A percentile compares a stretch with the other conserved stretches of the same genome.
phyloP scores from a whole-genome alignment of 2,329 filamentous ascomycete species.

The Botrytis aclada region DNA sequence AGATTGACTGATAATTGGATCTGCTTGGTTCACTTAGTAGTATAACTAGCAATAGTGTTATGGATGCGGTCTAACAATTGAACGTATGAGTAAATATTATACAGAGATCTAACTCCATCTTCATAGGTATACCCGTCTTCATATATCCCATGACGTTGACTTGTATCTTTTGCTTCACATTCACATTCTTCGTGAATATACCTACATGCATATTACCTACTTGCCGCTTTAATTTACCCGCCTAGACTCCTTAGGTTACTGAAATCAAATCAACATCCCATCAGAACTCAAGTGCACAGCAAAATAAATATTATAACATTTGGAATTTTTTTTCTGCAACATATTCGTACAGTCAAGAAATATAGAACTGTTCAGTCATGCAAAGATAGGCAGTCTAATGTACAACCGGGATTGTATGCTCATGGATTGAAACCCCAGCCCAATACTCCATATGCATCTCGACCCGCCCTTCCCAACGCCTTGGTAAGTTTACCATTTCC shows the following conservation, averaged over 20 bases:
- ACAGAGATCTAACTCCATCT: neutral
- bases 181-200: neutral
- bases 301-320: neutral
- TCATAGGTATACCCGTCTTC: neutral
- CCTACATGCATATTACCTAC: fast-evolving
- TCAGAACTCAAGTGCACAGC: neutral
- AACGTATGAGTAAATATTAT: no score
- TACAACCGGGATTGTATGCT: slow-evolving; percentile 20
- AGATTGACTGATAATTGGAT: neutral
- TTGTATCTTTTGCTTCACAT: neutral
- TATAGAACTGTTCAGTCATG: neutral
- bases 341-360: neutral
- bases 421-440: neutral
- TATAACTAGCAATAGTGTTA: neutral
- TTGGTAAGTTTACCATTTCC: slow-evolving; percentile 7
- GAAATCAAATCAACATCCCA: neutral
- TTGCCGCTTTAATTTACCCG: neutral
- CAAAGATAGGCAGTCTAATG: slow-evolving; percentile 19
- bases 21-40: neutral
- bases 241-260: no score
- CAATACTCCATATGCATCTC: slow-evolving; percentile 15
- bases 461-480: slow-evolving; percentile 1
- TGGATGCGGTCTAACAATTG: neutral
- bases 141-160: neutral
- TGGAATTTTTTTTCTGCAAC: neutral